These are phyloP conservation scores for Labyrinthula sp. DNA, from an alignment of 352 stramenopile species.

Conservation along the genomic window DNA sequence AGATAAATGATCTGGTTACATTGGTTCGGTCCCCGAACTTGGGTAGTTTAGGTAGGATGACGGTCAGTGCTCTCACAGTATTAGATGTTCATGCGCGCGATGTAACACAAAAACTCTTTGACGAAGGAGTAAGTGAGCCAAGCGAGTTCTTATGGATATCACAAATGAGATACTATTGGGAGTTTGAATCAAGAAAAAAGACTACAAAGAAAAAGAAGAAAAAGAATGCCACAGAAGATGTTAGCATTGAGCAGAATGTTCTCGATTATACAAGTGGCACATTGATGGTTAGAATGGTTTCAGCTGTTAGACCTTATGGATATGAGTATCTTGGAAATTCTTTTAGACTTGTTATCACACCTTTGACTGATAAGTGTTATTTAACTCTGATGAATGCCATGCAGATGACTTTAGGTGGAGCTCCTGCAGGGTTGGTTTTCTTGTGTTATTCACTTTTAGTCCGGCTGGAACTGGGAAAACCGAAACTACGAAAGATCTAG, in stretches of 20 bases:
- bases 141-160: conserved; percentile 75
- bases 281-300: conserved; percentile 66
- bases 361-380: conserved; percentile 79
- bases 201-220: conserved; percentile 8
- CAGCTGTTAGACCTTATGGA: conserved; percentile 60
- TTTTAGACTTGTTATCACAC: conserved; percentile 74
- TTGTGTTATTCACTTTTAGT: no score
- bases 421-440: no score
- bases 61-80: conserved; percentile 70
- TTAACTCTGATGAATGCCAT: conserved; percentile 76
- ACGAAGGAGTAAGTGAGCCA: conserved; percentile 55
- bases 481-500: conserved; percentile 70
- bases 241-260: no score
- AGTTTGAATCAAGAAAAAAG: conserved; percentile 11
- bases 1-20: conserved; percentile 77
- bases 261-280: no score
- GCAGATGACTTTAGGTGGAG: conserved; percentile 74
- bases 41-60: conserved; percentile 62
- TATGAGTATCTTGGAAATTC: conserved; percentile 82
- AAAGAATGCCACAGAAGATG: conserved; percentile 11
- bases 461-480: conserved; percentile 78
- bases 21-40: conserved; percentile 58
- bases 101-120: conserved; percentile 66
- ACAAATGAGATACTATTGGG: conserved; percentile 79
- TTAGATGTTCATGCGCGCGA: conserved; percentile 80